These are phyloP conservation scores for Citrus hindsii DNA, from an alignment of 345 rosid species.

Conservation along the genomic window DNA sequence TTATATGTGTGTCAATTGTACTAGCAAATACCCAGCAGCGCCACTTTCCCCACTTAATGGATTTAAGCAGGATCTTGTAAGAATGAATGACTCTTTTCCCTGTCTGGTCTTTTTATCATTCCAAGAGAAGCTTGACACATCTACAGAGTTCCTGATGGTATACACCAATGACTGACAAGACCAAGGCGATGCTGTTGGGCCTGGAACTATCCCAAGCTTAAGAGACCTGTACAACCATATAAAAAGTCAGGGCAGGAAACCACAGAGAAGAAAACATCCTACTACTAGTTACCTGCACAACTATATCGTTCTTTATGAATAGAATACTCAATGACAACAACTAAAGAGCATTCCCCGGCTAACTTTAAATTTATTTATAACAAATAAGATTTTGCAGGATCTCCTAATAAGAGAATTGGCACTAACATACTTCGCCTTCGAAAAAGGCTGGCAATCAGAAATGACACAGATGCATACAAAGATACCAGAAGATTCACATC, in stretches of 20 bases:
- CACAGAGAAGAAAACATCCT: not conserved
- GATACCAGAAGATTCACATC: not conserved
- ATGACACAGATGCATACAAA: not conserved
- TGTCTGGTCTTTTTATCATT: slow-evolving; percentile 70
- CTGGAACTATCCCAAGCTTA: slow-evolving; percentile 76
- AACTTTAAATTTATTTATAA: not conserved
- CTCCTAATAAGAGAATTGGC: not conserved
- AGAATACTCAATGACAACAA: not conserved
- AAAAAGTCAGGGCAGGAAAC: slow-evolving; percentile 2
- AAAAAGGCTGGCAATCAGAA: not conserved
- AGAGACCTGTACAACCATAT: slow-evolving; percentile 52
- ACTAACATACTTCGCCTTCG: not conserved
- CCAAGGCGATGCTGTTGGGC: slow-evolving; percentile 43
- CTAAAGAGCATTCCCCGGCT: not conserved
- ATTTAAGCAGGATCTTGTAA: slow-evolving; percentile 59
- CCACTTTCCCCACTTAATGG: slow-evolving; percentile 50
- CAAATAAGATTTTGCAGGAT: not conserved
- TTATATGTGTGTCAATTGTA: not conserved
- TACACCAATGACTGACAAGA: slow-evolving; percentile 56
- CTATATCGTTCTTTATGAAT: not conserved
- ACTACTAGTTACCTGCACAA: not conserved
- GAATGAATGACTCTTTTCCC: slow-evolving; percentile 68
- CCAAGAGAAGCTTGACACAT: slow-evolving; percentile 65
- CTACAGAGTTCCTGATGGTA: slow-evolving; percentile 54
- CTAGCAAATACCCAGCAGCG: slow-evolving; percentile 52